A percentile compares a stretch with the other conserved stretches of the same genome.
phyloP scores from a whole-genome alignment of 2,329 filamentous ascomycete species.

The Fusarium dimerum region DNA sequence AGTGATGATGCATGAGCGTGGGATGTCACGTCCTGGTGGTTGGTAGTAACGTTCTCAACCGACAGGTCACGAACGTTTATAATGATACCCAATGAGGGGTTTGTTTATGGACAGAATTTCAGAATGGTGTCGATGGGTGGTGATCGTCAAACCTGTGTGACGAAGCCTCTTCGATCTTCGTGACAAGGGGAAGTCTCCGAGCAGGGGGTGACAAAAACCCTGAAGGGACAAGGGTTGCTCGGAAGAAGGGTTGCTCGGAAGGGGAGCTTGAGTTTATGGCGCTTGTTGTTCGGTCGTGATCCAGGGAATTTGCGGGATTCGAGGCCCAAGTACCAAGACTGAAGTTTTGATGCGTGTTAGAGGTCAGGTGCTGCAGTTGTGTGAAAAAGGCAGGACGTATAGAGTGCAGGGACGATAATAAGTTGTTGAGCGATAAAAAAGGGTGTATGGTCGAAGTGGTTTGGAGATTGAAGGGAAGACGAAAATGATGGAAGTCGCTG shows the following conservation, averaged over 20 bases:
- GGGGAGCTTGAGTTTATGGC: neutral
- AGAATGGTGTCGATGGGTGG: slow-evolving; percentile 11
- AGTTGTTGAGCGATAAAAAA: neutral
- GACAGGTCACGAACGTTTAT: slow-evolving; percentile 7
- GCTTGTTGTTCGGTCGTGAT: neutral
- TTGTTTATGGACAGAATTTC: slow-evolving; percentile 12
- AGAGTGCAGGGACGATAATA: no score
- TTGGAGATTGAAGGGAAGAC: neutral
- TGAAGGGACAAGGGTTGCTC: slow-evolving; percentile 9
- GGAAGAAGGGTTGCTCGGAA: slow-evolving; percentile 7
- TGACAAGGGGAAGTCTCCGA: slow-evolving; percentile 15
- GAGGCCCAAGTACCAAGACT: no score
- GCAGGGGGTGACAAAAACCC: slow-evolving; percentile 14
- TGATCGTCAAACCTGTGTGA: slow-evolving; percentile 22
- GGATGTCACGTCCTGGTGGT: slow-evolving; percentile 22
- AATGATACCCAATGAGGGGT: slow-evolving; percentile 1
- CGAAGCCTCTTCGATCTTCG: slow-evolving; percentile 21
- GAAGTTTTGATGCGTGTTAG: neutral
- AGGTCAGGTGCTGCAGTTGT: neutral
- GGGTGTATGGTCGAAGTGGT: neutral
- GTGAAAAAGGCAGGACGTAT: neutral
- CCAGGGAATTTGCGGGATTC: neutral
- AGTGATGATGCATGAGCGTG: slow-evolving; percentile 18
- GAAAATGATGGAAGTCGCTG: neutral
- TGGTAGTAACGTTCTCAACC: slow-evolving; percentile 9